phyloP scores from a whole-genome alignment of 176 grass and related monocot species.

The Cocos nucifera region DNA sequence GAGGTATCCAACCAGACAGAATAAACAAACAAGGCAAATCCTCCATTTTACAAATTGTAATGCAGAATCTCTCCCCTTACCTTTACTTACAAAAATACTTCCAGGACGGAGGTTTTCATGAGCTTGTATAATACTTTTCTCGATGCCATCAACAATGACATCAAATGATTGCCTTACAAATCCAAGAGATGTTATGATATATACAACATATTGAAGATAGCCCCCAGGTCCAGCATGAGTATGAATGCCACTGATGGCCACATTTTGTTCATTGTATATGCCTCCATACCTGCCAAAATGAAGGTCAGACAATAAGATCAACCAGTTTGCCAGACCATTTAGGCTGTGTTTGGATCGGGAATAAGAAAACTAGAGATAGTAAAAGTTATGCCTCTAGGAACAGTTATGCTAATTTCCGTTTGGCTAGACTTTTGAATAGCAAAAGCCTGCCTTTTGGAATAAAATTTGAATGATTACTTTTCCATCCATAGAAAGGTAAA shows the following conservation, averaged over 20 bases:
- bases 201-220: slow-evolving; percentile 93
- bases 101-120: slow-evolving; percentile 78
- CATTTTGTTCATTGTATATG: slow-evolving; percentile 79
- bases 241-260: slow-evolving; percentile 92
- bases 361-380: no score
- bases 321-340: no score
- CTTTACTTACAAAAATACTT: slow-evolving; percentile 76
- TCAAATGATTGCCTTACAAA: slow-evolving; percentile 97
- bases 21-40: background rate
- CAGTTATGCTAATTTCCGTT: no score
- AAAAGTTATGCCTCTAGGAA: no score
- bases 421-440: no score
- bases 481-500: no score
- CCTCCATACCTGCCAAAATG: slow-evolving; percentile 64
- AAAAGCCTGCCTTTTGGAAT: no score
- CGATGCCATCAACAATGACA: slow-evolving; percentile 86
- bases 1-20: background rate
- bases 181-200: slow-evolving; percentile 92
- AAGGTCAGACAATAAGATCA: no score
- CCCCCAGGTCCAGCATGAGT: slow-evolving; percentile 97
- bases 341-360: no score
- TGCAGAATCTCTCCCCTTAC: slow-evolving; percentile 26
- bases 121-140: slow-evolving; percentile 81
- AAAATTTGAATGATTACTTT: no score
- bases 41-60: no score